Evolutionary conservation across 371 early-diverging fungal species (phyloP), one percentile per base, ranked within the genome.

Genomic region (Batkoa obscura): DNA sequence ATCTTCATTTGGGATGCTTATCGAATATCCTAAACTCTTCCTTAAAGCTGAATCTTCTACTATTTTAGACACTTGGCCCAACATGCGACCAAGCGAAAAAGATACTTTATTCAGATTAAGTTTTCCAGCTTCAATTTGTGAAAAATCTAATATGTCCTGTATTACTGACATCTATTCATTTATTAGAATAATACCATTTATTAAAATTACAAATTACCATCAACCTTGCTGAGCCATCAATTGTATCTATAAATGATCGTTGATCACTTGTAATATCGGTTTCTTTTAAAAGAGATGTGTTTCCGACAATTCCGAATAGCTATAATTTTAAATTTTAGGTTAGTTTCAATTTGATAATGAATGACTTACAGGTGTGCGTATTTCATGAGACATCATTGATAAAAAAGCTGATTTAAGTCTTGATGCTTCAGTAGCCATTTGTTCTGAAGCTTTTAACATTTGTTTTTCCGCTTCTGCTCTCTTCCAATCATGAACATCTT

Each of bases 81-180:
- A 56, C 1, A 80, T 66, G 0, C 66, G 71, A 32, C 69, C 57
- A 0, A 75, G 68, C n/a, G 74, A 73, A 31, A 79, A 55, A 41
- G 60, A 42, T 2, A 61, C 61, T 4, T 54, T 58, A 35, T 71
- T 68, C 41, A 78, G 60, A 0, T 61, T 63, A 3, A 78, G 55
- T 47, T 74, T 72, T 2, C 72, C 73, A 23, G 74, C 70, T 58
- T 78, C 78, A 30, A 78, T 64, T 61, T 73, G 76, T 17, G 72
- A 70, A 55, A 67, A 72, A 53, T 78, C 78, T 23, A 78, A 60
- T 33, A 78, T 73, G 59, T 78, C 74, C 56, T 75, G 71, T 32
- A 78, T 69, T 3, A 78, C 59, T 45, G 43, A 35, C 53, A 53
- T 53, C 53, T 53, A 53, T 8, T 37, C 8, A 6, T 23, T 12